Base-by-base conservation (phyloP, 1,284 basidiomycete species). In the Tilletia indica region DNA sequence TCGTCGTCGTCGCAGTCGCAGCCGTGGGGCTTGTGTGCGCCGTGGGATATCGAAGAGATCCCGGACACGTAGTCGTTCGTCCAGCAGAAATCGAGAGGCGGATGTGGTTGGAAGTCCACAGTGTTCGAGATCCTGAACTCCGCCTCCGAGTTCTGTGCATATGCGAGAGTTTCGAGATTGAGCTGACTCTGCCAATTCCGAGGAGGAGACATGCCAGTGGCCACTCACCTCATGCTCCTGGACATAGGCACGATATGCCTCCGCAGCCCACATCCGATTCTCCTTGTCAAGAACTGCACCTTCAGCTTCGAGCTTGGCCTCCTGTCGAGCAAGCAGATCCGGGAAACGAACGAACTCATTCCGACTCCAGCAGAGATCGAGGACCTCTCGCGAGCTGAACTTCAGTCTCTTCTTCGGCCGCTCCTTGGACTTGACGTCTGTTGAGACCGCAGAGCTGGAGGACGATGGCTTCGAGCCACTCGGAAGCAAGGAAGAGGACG, bases 71-170 rank as follows among this genome's bases (percentile, higher is more conserved):
- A 73, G 47, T 61, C 66, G 70, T 81, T 74, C 5, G 70, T 72
- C 72, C 73, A 80, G 21, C 34, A 66, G 56, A 80, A 81, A 47
- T 80, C 74, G 70, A 69, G 75, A 2, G 78, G 74, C 11, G 80
- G 80, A n/a, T 74, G 64, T 14, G 72, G 74, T 14, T 81, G 75
- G 58, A 58, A 51, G 6, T 76, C 49, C 9, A 69, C 68, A 4
- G 34, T 38, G 64, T 77, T 76, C 16, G 48, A 19, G 36, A 79
- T 64, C 6, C 45, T 68, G 12, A 81, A 51, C 0, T 72, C 73
- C 3, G 51, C 34, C 21, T 61, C 49, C 14, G 72, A 68, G 54
- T 67, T 21, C 68, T 78, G 61, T 8, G 36, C 9, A 21, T 6
- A n/a, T 19, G 61, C 4, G 9, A 34, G 39, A 3, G 4, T 19